Conservation (phyloP, 2,329 filamentous ascomycete species). For the Cytospora piceae region DNA sequence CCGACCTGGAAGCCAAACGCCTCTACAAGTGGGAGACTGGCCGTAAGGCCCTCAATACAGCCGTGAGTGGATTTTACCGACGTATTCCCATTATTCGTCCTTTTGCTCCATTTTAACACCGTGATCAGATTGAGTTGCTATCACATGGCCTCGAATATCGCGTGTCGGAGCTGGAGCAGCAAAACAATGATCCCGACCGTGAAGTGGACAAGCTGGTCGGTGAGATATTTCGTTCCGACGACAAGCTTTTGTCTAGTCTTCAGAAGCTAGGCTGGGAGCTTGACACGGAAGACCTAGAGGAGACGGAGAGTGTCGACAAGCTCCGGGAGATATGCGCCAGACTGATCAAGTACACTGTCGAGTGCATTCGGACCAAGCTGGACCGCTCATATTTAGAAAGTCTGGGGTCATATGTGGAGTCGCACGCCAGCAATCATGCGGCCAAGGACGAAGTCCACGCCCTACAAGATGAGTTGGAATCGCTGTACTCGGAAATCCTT, state of each 20-base stretch:
- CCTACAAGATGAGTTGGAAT: slow-evolving; percentile 68
- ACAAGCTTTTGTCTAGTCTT: slow-evolving; percentile 66
- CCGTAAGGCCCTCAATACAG: slow-evolving; percentile 46
- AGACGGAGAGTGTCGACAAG: slow-evolving; percentile 56
- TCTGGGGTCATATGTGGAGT: slow-evolving; percentile 38
- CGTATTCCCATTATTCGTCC: no score
- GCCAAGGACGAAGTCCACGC: slow-evolving; percentile 49
- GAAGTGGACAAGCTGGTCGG: slow-evolving; percentile 54
- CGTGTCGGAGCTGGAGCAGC: slow-evolving; percentile 54
- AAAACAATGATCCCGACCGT: slow-evolving; percentile 49
- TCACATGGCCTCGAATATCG: slow-evolving; percentile 51
- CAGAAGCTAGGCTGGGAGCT: slow-evolving; percentile 69
- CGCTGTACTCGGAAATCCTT: slow-evolving; percentile 69
- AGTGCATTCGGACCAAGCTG: slow-evolving; percentile 56
- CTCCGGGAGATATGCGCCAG: slow-evolving; percentile 64
- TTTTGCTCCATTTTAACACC: slow-evolving; percentile 6
- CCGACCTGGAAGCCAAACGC: slow-evolving; percentile 41
- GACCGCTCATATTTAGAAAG: slow-evolving; percentile 60
- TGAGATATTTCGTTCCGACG: slow-evolving; percentile 61
- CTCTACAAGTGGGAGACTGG: slow-evolving; percentile 46
- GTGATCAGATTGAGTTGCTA: slow-evolving; percentile 51
- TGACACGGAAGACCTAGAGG: slow-evolving; percentile 54
- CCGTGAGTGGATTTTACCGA: slow-evolving; percentile 40
- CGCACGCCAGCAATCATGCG: slow-evolving; percentile 31
- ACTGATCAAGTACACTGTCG: slow-evolving; percentile 60